Evolutionary conservation across 2,329 filamentous ascomycete genomes (phyloP).

Genomic region (Hyphodiscus sp.): DNA sequence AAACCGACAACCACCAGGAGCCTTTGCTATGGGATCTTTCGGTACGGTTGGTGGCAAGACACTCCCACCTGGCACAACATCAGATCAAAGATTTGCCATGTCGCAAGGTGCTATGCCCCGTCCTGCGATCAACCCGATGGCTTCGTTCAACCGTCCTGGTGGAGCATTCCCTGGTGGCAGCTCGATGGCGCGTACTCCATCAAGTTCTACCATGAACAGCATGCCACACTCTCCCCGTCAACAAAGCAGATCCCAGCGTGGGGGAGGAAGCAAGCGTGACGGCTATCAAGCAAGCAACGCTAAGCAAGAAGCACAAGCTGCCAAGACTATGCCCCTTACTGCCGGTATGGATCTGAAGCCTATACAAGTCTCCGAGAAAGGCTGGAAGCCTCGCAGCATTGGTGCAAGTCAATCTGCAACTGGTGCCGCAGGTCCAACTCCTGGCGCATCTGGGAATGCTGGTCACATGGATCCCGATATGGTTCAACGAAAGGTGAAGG

Average conservation of each 20-base stretch:
- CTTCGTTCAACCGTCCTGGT: conserved; percentile 54
- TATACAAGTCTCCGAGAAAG: conserved; percentile 62
- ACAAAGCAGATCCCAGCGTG: conserved; percentile 53
- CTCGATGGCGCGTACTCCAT: conserved; percentile 60
- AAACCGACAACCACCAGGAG: conserved; percentile 42
- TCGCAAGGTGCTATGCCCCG: conserved; percentile 46
- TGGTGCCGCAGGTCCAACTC: conserved; percentile 35
- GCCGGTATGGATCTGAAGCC: conserved; percentile 75
- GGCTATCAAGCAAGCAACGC: conserved; percentile 39
- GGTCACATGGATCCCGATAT: conserved; percentile 77
- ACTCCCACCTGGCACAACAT: conserved; percentile 70
- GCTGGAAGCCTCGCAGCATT: conserved; percentile 85
- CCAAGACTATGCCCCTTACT: conserved; percentile 89
- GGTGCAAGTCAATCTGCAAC: conserved; percentile 36
- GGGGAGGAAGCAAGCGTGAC: conserved; percentile 54
- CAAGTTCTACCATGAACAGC: conserved; percentile 48
- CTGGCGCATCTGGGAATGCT: conserved; percentile 39
- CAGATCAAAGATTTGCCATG: conserved; percentile 67
- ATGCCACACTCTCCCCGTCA: conserved; percentile 65
- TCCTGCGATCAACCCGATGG: conserved; percentile 47
- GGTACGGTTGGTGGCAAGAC: conserved; percentile 46
- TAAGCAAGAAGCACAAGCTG: conserved; percentile 59
- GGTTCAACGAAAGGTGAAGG: conserved; percentile 98
- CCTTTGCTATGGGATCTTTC: conserved; percentile 67
- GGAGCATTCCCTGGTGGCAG: conserved; percentile 56